Conservation (phyloP, 345 rosid species). For the Acer yangbiense region DNA sequence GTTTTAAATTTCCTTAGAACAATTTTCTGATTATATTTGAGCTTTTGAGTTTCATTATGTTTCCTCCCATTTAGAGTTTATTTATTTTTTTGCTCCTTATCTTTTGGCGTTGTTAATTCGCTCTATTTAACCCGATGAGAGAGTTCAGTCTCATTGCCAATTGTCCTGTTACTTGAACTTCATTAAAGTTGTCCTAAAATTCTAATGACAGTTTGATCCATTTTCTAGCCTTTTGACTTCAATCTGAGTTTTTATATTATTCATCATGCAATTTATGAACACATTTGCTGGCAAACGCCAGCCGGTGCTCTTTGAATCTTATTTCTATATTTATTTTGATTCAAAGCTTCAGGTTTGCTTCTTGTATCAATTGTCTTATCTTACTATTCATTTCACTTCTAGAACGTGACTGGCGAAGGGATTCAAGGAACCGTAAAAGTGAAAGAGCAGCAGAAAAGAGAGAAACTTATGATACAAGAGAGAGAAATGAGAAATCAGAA, state of each 20-base stretch:
- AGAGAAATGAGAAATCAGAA: conserved; percentile 47
- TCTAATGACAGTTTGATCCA: not conserved
- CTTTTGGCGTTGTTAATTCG: not conserved
- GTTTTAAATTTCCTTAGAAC: conserved; percentile 11
- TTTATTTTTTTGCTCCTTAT: not conserved
- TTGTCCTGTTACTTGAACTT: not conserved
- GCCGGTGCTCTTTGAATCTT: not conserved
- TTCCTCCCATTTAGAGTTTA: not conserved
- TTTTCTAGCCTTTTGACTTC: not conserved
- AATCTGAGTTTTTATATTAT: not conserved
- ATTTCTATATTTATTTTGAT: not conserved
- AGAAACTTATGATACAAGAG: conserved; percentile 30
- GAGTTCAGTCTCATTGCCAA: not conserved
- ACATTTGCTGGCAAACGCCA: not conserved
- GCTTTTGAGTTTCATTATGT: not conserved
- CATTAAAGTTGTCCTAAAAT: not conserved
- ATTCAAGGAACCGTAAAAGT: conserved; percentile 47
- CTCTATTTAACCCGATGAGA: not conserved
- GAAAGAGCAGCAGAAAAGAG: conserved; percentile 45
- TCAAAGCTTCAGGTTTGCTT: not conserved
- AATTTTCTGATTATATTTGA: not conserved
- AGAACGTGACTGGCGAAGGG: conserved; percentile 69
- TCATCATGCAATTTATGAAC: not conserved
- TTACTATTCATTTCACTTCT: not conserved
- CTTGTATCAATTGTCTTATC: not conserved